Conservation (phyloP, 73 alveolate genomes). For the Paramecium primaurelia region DNA sequence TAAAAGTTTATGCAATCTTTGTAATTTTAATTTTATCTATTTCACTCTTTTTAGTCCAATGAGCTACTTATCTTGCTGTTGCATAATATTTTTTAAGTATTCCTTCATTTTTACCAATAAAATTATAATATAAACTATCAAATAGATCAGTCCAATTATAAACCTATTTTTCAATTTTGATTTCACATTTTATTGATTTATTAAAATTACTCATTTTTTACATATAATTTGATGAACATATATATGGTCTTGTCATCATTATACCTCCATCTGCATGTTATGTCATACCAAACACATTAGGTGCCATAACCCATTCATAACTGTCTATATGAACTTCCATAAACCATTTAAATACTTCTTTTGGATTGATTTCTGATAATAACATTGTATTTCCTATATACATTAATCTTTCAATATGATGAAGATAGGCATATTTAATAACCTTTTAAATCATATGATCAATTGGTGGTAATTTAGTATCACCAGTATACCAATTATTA, state of each 20-base stretch:
- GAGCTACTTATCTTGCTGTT: not conserved
- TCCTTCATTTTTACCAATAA: not conserved
- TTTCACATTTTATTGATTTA: not conserved
- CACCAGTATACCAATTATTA: not conserved
- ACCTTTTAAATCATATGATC: not conserved
- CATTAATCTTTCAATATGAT: conserved; percentile 34
- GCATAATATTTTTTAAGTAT: not conserved
- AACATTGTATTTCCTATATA: not conserved
- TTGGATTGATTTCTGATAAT: not conserved
- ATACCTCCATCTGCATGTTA: conserved; percentile 14
- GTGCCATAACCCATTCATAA: conserved; percentile 29
- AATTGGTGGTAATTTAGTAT: not conserved
- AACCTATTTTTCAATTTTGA: not conserved
- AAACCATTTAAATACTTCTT: conserved; percentile 18
- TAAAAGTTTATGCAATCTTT: not conserved
- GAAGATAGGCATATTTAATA: not conserved
- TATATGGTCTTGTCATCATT: not conserved
- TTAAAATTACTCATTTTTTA: not conserved
- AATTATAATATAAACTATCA: not conserved
- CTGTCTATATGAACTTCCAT: conserved; percentile 23
- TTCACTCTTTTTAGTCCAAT: not conserved
- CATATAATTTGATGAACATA: not conserved
- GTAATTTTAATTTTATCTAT: not conserved
- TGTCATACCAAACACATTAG: conserved; percentile 3
- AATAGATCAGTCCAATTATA: not conserved